Conservation (phyloP, 1,284 basidiomycete species). For the Porogramme epimiltina region DNA sequence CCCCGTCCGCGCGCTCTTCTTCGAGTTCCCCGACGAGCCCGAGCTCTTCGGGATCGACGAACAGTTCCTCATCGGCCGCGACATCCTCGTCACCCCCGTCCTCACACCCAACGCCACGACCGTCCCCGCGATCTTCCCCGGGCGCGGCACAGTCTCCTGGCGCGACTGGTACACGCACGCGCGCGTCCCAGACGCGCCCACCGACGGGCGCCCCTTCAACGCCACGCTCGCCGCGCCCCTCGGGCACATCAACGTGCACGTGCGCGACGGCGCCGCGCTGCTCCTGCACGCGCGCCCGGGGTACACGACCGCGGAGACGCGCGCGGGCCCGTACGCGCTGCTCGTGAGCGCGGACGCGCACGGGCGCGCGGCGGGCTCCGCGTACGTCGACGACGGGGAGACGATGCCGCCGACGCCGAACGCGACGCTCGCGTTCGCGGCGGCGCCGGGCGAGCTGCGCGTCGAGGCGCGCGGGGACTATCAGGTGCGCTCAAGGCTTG, state of each 20-base stretch:
- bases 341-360: slow-evolving; percentile 51
- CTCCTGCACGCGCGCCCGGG: slow-evolving; percentile 56
- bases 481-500: slow-evolving; percentile 31
- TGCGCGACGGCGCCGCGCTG: slow-evolving; percentile 59
- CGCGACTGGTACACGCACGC: slow-evolving; percentile 78
- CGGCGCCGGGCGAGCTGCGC: slow-evolving; percentile 31
- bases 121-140: slow-evolving; percentile 62
- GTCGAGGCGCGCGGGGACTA: slow-evolving; percentile 39
- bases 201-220: slow-evolving; percentile 23
- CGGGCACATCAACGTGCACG: slow-evolving; percentile 71
- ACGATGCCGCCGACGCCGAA: slow-evolving; percentile 53
- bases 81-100: slow-evolving; percentile 77
- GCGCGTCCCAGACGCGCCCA: slow-evolving; percentile 40
- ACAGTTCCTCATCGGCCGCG: slow-evolving; percentile 73
- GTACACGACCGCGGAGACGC: slow-evolving; percentile 62
- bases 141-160: slow-evolving; percentile 63
- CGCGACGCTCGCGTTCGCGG: slow-evolving; percentile 45
- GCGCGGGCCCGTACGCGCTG: slow-evolving; percentile 53
- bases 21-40: slow-evolving; percentile 72
- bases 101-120: slow-evolving; percentile 57
- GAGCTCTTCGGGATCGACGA: slow-evolving; percentile 63
- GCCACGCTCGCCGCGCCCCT: slow-evolving; percentile 61
- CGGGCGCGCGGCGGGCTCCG: slow-evolving; percentile 52
- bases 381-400: slow-evolving; percentile 68
- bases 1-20: slow-evolving; percentile 74